Base-by-base conservation (phyloP, 2,329 filamentous ascomycete species). In the Colletotrichum ledebouriae region DNA sequence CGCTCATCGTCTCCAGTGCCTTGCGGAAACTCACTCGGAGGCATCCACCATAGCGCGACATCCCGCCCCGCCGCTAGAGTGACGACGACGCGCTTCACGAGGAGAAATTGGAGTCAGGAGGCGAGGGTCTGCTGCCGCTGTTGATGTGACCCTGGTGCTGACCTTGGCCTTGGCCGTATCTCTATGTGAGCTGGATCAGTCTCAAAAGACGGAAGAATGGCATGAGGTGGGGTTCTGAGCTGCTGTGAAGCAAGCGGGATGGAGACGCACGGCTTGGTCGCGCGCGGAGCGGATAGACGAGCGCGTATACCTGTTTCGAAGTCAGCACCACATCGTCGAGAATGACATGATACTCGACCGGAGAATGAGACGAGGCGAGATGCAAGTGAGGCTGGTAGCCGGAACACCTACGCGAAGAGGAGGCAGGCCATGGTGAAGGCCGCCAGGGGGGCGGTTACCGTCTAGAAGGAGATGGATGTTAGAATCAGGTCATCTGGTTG, bases 401-500 rank as follows among this genome's bases (percentile, higher is more conserved):
- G 29, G 6, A 29, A 29, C 29, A 60, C 79, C 73, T 76, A 84
- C 77, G 82, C 82, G 65, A 87, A 83, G 22, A 87, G 76, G 12
- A 87, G 74, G 53, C 80, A 78, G 3, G 85, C 85, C 85, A 87
- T 87, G 17, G 83, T 84, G 69, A 86, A 86, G 44, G 85, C 85
- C 17, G 85, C 85, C 22, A 83, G 75, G 9, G 85, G 85, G 60
- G 84, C 83, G 67, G 83, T 82, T 63, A 86, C 76, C 42, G 77
- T 82, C 82, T 84, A 52, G 29, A 17, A 13, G 29, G 29, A 9
- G 33, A 29, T 12, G 12, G 10, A 42, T 9, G 49, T 52, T 25
- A 53, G 20, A 46, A 42, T 37, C 7, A 9, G 44, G 44, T 59
- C 44, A 52, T 41, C 34, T 25, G 13, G 41, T n/a, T 39, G 15